Conservation (phyloP, 2,329 filamentous ascomycete species). For the Talaromyces funiculosus region DNA sequence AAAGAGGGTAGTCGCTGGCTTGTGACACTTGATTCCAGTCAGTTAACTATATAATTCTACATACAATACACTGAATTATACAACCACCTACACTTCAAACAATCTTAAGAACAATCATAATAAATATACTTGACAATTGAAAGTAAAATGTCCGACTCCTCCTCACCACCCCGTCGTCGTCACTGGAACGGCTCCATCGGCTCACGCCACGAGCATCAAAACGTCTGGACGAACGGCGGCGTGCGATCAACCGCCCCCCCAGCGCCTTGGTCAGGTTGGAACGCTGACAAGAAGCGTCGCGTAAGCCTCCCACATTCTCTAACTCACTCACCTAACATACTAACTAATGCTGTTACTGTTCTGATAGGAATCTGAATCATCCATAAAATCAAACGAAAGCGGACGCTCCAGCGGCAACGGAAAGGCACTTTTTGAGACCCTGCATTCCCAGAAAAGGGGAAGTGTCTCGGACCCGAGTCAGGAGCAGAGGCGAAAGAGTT, state of each 20-base stretch:
- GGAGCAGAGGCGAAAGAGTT: slow-evolving; percentile 39
- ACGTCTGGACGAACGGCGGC: slow-evolving; percentile 33
- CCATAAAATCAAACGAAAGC: slow-evolving; percentile 18
- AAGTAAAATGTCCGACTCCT: slow-evolving; percentile 9
- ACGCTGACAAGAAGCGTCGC: slow-evolving; percentile 20
- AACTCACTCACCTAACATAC: not conserved
- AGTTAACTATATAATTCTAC: not conserved
- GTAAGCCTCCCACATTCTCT: slow-evolving; percentile 17
- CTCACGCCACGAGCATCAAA: slow-evolving; percentile 31
- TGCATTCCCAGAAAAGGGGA: slow-evolving; percentile 10
- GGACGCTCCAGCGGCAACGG: not conserved
- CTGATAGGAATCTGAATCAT: slow-evolving; percentile 16
- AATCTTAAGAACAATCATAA: not conserved
- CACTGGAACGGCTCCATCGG: slow-evolving; percentile 33
- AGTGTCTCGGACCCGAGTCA: slow-evolving; percentile 8
- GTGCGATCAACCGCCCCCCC: slow-evolving; percentile 21
- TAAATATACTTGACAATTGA: not conserved
- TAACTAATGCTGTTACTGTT: not conserved
- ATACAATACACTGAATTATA: not conserved
- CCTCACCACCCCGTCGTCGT: slow-evolving; percentile 19
- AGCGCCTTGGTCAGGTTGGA: slow-evolving; percentile 19
- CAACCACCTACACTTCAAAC: not conserved
- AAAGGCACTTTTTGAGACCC: slow-evolving; percentile 2
- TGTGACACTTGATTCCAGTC: not conserved
- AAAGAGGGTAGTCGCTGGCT: not conserved